Conservation (phyloP, 139 green algal genomes). For the Gonium pectorale region DNA sequence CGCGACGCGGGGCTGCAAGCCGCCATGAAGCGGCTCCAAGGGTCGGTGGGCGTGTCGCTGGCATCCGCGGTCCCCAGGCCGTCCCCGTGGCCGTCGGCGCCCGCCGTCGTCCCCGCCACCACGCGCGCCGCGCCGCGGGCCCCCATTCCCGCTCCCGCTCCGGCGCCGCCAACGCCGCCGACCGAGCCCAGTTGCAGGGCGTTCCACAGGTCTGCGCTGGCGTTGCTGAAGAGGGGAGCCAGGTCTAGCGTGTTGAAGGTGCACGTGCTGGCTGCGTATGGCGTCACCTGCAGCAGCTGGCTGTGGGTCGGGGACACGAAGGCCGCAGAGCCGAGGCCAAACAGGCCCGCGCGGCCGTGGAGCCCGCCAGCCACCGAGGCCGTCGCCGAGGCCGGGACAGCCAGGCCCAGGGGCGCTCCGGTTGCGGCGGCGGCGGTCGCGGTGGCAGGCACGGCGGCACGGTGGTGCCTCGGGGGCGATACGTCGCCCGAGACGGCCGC, state of each 20-base stretch:
- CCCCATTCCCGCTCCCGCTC: not conserved
- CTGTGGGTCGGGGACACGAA: constrained; percentile 8
- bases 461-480: no score
- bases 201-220: not conserved
- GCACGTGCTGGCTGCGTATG: constrained; percentile 1
- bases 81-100: not conserved
- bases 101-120: not conserved
- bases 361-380: no score
- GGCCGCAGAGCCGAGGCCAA: not conserved
- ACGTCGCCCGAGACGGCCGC: no score
- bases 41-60: not conserved
- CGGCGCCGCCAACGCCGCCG: not conserved
- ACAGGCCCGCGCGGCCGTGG: no score
- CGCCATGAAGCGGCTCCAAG: constrained; percentile 31
- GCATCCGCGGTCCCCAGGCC: not conserved
- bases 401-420: no score
- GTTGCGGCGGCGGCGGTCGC: no score
- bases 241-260: constrained; percentile 18
- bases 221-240: constrained; percentile 19
- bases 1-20: not conserved
- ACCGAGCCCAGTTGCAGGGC: not conserved
- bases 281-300: constrained; percentile 26
- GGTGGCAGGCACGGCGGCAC: no score
- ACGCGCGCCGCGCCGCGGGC: not conserved
- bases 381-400: no score